These are phyloP conservation scores for Sugiyamaella smithiae DNA, from an alignment of 805 yeast genomes.

Conservation along the genomic window DNA sequence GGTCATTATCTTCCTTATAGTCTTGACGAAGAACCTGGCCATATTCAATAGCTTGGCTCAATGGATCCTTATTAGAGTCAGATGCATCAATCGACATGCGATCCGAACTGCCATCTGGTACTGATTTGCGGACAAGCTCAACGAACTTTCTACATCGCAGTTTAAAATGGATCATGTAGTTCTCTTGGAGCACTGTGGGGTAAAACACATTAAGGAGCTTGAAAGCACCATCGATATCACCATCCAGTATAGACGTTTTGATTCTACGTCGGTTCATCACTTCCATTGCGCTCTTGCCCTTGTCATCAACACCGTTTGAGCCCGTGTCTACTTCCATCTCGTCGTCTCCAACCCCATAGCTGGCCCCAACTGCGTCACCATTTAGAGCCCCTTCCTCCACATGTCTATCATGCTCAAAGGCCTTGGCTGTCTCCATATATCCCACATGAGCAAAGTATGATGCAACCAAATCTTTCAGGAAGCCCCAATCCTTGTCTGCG, in stretches of 20 bases:
- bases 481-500: slow-evolving; percentile 15
- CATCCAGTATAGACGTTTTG: slow-evolving; percentile 41
- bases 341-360: slow-evolving; percentile 17
- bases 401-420: slow-evolving; percentile 48
- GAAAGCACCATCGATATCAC: slow-evolving; percentile 46
- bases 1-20: slow-evolving; percentile 32
- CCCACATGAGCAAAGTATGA: slow-evolving; percentile 60
- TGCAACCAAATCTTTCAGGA: slow-evolving; percentile 39
- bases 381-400: slow-evolving; percentile 27
- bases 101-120: neutral
- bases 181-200: slow-evolving; percentile 38
- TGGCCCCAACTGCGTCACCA: slow-evolving; percentile 10
- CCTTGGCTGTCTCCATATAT: slow-evolving; percentile 50
- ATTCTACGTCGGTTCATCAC: slow-evolving; percentile 46
- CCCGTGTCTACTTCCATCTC: slow-evolving; percentile 17
- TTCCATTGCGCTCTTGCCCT: slow-evolving; percentile 35
- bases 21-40: slow-evolving; percentile 40
- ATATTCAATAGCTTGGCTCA: slow-evolving; percentile 38
- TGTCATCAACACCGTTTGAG: slow-evolving; percentile 31
- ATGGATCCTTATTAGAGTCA: slow-evolving; percentile 15
- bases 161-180: slow-evolving; percentile 39
- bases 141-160: slow-evolving; percentile 45
- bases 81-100: neutral
- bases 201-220: slow-evolving; percentile 39
- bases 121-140: slow-evolving; percentile 34